Base-by-base conservation (phyloP, 768 basidiomycete genomes). In the Melanogaster broomeanus region DNA sequence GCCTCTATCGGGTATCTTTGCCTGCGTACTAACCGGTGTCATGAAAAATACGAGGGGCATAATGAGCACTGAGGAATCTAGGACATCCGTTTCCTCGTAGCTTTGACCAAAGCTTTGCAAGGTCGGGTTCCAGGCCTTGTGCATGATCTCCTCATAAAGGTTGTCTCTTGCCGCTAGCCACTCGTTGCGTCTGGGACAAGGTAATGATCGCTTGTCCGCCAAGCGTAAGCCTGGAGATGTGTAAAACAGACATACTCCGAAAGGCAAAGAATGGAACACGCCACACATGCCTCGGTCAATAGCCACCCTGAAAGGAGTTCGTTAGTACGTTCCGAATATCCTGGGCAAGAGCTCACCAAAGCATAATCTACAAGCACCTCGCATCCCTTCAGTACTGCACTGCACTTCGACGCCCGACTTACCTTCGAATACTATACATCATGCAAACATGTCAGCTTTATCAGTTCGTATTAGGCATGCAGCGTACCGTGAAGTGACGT, bases 1-100 rank as follows among this genome's bases (percentile, higher is more conserved):
- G 55, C 38, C 15, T 30, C 13, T 6, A 8, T 27, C 19, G 25
- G 31, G 30, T 2, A 54, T 40, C 38, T 9, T 42, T 24, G 33
- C 35, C 30, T 15, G 7, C 25, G 18, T 11, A 76, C 84, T 58
- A 56, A 88, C 89, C 18, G 84, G 83, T 35, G 88, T 85, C 65
- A 87, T 87, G 75, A 97, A 96, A 76, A 96, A 97, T 28, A 93
- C 89, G 33, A 94, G 77, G 1, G 94, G 93, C 89, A 93, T 93
- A 61, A 95, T 93, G 40, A 94, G 75, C 44, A 97, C 84, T 13
- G 93, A 85, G 13, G 91, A 88, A 65, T 98, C 96, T 19, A 98
- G 67, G 10, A 89, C 77, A 39, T 87, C 76, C 0, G 76, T 83
- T 55, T 92, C 89, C 61, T 98, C 96, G 68, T 94, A 99, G 62